Evolutionary conservation across 768 basidiomycete genomes (phyloP).

Genomic region (Amanita thiersii): DNA sequence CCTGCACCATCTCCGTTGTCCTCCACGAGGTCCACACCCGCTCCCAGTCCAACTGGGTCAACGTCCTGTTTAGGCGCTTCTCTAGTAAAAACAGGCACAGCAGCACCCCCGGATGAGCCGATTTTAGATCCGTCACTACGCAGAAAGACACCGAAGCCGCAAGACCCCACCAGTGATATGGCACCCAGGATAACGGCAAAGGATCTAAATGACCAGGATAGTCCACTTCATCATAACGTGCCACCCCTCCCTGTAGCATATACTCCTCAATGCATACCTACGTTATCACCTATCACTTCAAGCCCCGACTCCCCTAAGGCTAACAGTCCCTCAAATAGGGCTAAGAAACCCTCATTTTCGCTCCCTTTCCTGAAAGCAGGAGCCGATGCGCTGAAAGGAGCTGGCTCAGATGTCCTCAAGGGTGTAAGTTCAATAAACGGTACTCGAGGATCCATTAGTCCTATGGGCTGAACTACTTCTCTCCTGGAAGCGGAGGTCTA

Average conservation of each 20-base stretch:
- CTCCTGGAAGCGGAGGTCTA: too few species aligned
- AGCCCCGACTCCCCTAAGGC: conserved; percentile 1
- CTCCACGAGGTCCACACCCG: not conserved
- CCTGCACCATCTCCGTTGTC: conserved; percentile 11
- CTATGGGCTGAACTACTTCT: conserved; percentile 1
- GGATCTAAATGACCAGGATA: not conserved
- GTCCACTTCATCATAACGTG: not conserved
- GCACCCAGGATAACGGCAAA: not conserved
- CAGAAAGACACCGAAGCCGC: not conserved
- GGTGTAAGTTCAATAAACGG: conserved; percentile 30
- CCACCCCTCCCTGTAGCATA: not conserved
- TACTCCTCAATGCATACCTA: too few species aligned
- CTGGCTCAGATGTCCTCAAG: conserved; percentile 31
- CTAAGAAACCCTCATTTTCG: conserved; percentile 19
- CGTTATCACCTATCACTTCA: not conserved
- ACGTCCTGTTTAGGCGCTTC: conserved; percentile 14
- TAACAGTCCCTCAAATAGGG: conserved; percentile 1
- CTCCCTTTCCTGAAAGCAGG: conserved; percentile 22
- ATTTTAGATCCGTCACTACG: conserved; percentile 6
- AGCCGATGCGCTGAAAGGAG: conserved; percentile 29
- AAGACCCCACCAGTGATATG: not conserved
- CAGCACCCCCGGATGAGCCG: conserved; percentile 10
- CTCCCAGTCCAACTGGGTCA: conserved; percentile 26
- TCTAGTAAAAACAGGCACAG: conserved; percentile 6
- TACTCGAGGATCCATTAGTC: not conserved